phyloP scores from a whole-genome alignment of 176 grass and related monocot species.

The Hordeum vulgare region MorexV3_pseudomolecules_assembly NC_058520.1:51989190-51989689 shows the following conservation, averaged over 20 bases:
- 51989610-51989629: conserved; percentile 63
- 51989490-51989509: conserved; percentile 86
- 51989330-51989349: neutral
- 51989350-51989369: neutral
- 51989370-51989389: neutral
- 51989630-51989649: neutral
- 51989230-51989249: conserved; percentile 77
- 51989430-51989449: neutral
- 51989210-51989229: conserved; percentile 29
- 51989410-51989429: conserved; percentile 3
- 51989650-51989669: conserved; percentile 22
- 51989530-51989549: conserved; percentile 89
- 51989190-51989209: conserved; percentile 63
- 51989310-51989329: neutral
- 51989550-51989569: conserved; percentile 93
- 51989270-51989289: conserved; percentile 84
- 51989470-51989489: conserved; percentile 93
- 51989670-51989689: conserved; percentile 25
- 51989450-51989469: conserved; percentile 54
- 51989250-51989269: conserved; percentile 96
- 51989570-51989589: conserved; percentile 97
- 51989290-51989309: conserved; percentile 36
- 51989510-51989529: conserved; percentile 78
- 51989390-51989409: neutral
- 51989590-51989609: conserved; percentile 97